phyloP scores from a whole-genome alignment of 2,329 filamentous ascomycete species.

The Diaporthe nobilis region DNA sequence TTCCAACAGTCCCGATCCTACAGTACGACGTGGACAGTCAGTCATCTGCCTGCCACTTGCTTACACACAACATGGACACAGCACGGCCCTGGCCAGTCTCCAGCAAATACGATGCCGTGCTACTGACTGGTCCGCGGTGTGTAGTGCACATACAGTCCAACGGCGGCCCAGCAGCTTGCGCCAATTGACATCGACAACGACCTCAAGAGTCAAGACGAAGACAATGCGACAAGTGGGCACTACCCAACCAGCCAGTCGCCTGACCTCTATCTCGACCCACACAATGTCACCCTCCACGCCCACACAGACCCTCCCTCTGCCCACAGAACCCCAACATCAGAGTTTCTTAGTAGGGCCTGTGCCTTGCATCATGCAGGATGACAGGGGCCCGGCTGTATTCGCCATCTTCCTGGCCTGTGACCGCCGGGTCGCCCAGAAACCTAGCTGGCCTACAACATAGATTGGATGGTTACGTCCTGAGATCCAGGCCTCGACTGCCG shows the following conservation, averaged over 20 bases:
- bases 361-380: constrained; percentile 42
- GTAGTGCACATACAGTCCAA: background rate
- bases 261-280: constrained; percentile 34
- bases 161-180: background rate
- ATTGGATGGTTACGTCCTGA: constrained; percentile 22
- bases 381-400: constrained; percentile 7
- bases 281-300: constrained; percentile 36
- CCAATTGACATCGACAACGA: constrained; percentile 3
- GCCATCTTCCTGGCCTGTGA: constrained; percentile 12
- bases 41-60: constrained; percentile 25
- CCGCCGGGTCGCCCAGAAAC: constrained; percentile 23
- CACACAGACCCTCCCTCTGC: background rate
- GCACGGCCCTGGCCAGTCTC: constrained; percentile 17
- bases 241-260: constrained; percentile 18
- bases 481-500: constrained; percentile 10
- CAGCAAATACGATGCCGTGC: constrained; percentile 34
- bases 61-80: constrained; percentile 1
- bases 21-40: constrained; percentile 39
- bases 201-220: background rate
- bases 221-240: constrained; percentile 5
- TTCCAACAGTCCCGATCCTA: constrained; percentile 17
- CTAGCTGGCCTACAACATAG: background rate
- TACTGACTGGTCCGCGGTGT: background rate
- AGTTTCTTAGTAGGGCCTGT: constrained; percentile 34
- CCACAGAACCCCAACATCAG: constrained; percentile 32